Percentiles rank a stretch among this genome's conserved stretches.
Conservation (phyloP, 2,329 filamentous ascomycete species). For the Sclerotinia nivalis region DNA sequence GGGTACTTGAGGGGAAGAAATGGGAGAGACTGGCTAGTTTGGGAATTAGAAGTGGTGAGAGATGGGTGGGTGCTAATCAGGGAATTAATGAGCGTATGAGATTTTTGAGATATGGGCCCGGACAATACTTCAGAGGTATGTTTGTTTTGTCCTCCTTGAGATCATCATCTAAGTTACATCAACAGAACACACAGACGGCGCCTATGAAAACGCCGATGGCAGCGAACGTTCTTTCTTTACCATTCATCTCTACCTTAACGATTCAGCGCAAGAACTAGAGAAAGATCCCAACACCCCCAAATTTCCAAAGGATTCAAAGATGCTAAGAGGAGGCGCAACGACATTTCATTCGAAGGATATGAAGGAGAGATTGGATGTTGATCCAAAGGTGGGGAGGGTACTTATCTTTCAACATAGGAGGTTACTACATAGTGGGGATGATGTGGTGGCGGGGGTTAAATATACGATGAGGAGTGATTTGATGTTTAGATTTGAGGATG, state of each 20-base stretch:
- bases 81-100: slow-evolving; percentile 72
- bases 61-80: slow-evolving; percentile 29
- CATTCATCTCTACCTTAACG: slow-evolving; percentile 57
- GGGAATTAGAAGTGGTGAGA: slow-evolving; percentile 28
- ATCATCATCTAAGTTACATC: background rate
- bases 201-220: slow-evolving; percentile 49
- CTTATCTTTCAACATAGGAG: slow-evolving; percentile 59
- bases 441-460: slow-evolving; percentile 54
- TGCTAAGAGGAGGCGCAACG: slow-evolving; percentile 50
- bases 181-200: slow-evolving; percentile 41
- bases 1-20: slow-evolving; percentile 38
- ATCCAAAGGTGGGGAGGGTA: slow-evolving; percentile 58
- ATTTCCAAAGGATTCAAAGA: background rate
- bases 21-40: slow-evolving; percentile 42
- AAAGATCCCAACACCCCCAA: slow-evolving; percentile 20
- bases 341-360: slow-evolving; percentile 51
- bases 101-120: slow-evolving; percentile 70
- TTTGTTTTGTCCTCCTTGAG: slow-evolving; percentile 24
- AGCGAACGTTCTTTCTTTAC: slow-evolving; percentile 48
- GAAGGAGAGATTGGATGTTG: slow-evolving; percentile 51
- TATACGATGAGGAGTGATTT: slow-evolving; percentile 59
- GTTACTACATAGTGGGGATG: slow-evolving; percentile 55
- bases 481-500: slow-evolving; percentile 46
- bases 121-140: slow-evolving; percentile 66
- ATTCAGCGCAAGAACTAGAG: slow-evolving; percentile 48